Base-by-base conservation (phyloP, 148 eudicot genomes). In the Bassia scoparia region DNA sequence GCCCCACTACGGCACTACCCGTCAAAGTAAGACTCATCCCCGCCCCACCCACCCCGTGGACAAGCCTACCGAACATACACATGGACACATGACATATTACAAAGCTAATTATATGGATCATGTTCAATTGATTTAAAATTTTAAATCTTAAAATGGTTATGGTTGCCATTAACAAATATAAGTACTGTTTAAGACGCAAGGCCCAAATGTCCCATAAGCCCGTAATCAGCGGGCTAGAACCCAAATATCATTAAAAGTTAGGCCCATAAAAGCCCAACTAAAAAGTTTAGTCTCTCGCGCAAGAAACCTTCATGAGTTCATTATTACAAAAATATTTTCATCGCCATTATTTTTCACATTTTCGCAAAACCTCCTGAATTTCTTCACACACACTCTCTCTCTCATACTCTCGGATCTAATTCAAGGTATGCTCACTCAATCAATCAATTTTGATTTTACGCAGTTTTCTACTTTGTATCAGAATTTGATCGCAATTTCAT, bases 231-330 rank as follows among this genome's bases (percentile, higher is more conserved):
- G 3, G 16, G 20, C 52, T 11, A 44, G 7, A 43, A 24, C 50
- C 65, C 65, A 31, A 5, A 33, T 31, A 17, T 30, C 23, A 9
- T 21, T 12, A 54, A 56, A 38, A 38, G 12, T 1, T n/a, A 31
- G 43, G 55, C 55, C 74, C 74, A 71, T 41, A 29, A 23, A 70
- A 61, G 20, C 24, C 78, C 72, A 30, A 76, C 34, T 44, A 8
- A 18, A 53, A 43, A 11, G 37, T 34, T 7, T 76, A 46, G 73
- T 9, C 73, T 76, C 78, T 60, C 3, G 60, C 56, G 72, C 78
- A 76, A 76, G 78, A 76, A 76, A 76, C 73, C 73, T 55, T 50
- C 21, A 15, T 67, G 56, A 38, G 2, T 2, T n/a, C n/a, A 4
- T 7, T 9, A 21, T 2, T 20, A 63, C 67, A 63, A 35, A 33